Evolutionary conservation across 352 stramenopile genomes (phyloP).

Genomic region (Phytophthora pluvialis): DNA sequence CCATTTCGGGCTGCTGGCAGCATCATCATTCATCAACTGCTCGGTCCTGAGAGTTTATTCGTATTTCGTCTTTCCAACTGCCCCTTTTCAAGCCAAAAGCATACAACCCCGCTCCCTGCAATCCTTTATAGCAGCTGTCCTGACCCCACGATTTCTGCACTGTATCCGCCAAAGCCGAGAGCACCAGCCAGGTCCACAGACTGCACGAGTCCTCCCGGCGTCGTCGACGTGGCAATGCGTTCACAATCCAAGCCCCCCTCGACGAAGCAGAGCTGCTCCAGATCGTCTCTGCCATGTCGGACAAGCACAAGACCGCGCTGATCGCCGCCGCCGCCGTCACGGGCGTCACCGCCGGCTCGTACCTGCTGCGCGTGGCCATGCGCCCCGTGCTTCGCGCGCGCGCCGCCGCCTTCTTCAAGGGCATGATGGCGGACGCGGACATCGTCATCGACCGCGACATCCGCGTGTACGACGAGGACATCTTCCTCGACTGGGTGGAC

Average conservation of each 20-base stretch:
- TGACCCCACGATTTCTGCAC: constrained; percentile 35
- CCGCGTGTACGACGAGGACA: constrained; percentile 78
- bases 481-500: constrained; percentile 89
- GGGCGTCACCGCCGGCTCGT: constrained; percentile 69
- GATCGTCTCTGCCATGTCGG: constrained; percentile 34
- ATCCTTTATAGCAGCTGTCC: constrained; percentile 18
- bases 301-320: constrained; percentile 78
- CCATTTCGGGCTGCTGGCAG: constrained; percentile 26
- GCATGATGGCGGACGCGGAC: constrained; percentile 81
- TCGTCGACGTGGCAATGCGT: constrained; percentile 30
- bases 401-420: constrained; percentile 80
- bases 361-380: constrained; percentile 71
- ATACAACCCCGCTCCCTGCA: constrained; percentile 23
- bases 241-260: constrained; percentile 40
- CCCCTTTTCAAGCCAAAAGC: constrained; percentile 11
- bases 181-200: constrained; percentile 20
- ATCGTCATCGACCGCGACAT: constrained; percentile 87
- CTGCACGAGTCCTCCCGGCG: neutral
- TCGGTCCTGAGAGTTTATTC: constrained; percentile 6
- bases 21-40: constrained; percentile 2
- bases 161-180: constrained; percentile 22
- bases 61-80: constrained; percentile 1
- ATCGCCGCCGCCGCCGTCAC: constrained; percentile 69
- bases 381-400: constrained; percentile 71
- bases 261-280: constrained; percentile 14